Base-by-base conservation (phyloP, 371 early-diverging fungal species). In the Syncephalastrum monosporum region DNA sequence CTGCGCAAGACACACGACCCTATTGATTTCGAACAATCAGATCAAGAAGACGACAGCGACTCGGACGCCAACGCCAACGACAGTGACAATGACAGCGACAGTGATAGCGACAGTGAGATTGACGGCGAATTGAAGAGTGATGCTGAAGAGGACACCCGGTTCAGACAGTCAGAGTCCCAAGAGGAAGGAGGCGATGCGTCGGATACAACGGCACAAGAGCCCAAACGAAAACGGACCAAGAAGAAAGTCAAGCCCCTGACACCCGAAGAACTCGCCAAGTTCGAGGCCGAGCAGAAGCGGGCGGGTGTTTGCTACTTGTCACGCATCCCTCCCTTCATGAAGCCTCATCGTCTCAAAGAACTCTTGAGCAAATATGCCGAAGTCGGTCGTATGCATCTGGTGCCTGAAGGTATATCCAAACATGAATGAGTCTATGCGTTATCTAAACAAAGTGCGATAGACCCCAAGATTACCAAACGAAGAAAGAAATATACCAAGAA, bases 221-320 rank as follows among this genome's bases (percentile, higher is more conserved):
- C 16, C 3, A 60, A 62, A 55, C n/a, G 52, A 60, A 45, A 46
- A 70, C 53, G 57, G 53, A 73, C 68, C 49, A 73, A 65, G 47
- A 74, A 73, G 47, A 80, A 71, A 48, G 71, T 84, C 24, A 84
- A 86, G 59, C 87, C 87, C 3, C 61, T 96, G 43, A 85, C 88
- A 1, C 80, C 83, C 0, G 81, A 83, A 61, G 87, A 88, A 29
- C 72, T 95, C 0, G 71, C 74, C 44, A 82, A 85, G 51, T 91
- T 89, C 65, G 82, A 93, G 65, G 77, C 79, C 47, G 84, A 77
- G 12, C 75, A 87, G 21, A 84, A 91, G 42, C 82, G 80, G 53
- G 86, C 93, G 0, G 97, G 97, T 15, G 89, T 98, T 6, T 84
- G 94, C 27, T 98, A 97, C 70, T 67, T 98, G 47, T 91, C 93